phyloP scores from a whole-genome alignment of 1,284 basidiomycete genomes.

The Ceratobasidium sp. region DNA sequence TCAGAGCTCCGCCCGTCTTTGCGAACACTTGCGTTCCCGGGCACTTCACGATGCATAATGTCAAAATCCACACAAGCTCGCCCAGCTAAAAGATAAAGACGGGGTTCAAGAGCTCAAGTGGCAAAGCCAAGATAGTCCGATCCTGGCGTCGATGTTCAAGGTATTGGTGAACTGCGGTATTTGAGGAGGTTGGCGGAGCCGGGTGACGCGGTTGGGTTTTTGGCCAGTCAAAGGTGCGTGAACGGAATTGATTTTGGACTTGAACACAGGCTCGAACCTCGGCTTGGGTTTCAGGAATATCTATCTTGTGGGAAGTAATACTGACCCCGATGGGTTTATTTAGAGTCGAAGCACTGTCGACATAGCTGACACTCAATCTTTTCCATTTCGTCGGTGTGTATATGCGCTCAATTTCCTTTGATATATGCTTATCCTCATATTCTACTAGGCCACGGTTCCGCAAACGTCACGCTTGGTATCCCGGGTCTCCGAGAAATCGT shows the following conservation, averaged over 20 bases:
- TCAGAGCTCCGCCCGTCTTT: slow-evolving; percentile 98
- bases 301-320: neutral
- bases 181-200: slow-evolving; percentile 95
- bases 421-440: slow-evolving; percentile 43
- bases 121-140: slow-evolving; percentile 62
- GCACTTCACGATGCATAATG: slow-evolving; percentile 93
- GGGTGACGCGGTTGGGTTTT: slow-evolving; percentile 95
- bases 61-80: slow-evolving; percentile 84
- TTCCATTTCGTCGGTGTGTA: slow-evolving; percentile 96
- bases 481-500: slow-evolving; percentile 99
- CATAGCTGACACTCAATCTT: slow-evolving; percentile 99
- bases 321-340: slow-evolving; percentile 41
- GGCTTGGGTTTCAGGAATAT: slow-evolving; percentile 15
- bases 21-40: slow-evolving; percentile 99
- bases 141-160: slow-evolving; percentile 76
- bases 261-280: neutral
- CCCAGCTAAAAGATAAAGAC: slow-evolving; percentile 70
- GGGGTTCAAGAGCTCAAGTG: slow-evolving; percentile 54
- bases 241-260: slow-evolving; percentile 38
- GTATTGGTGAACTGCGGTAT: slow-evolving; percentile 90
- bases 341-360: slow-evolving; percentile 98
- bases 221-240: slow-evolving; percentile 96
- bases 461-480: slow-evolving; percentile 99
- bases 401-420: slow-evolving; percentile 35
- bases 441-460: slow-evolving; percentile 90